phyloP scores from a whole-genome alignment of 2,329 filamentous ascomycete genomes.

The Tothia fuscella region DNA sequence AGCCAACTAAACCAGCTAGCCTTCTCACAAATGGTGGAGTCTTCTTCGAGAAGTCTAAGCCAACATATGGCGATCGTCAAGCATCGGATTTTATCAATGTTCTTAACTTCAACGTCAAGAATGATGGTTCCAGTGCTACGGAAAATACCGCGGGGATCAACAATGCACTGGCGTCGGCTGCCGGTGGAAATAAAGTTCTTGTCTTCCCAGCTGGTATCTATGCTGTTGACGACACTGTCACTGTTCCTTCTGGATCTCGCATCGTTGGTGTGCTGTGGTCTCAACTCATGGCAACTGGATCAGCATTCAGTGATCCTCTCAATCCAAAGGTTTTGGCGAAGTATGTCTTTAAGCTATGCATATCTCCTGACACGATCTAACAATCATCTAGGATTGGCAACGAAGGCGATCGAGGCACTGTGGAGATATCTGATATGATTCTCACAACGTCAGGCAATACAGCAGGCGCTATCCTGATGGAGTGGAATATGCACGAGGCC shows the following conservation, averaged over 20 bases:
- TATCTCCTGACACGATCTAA: slow-evolving; percentile 50
- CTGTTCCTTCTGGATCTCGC: background rate
- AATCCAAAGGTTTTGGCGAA: slow-evolving; percentile 53
- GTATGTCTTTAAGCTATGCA: slow-evolving; percentile 44
- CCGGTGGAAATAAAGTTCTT: background rate
- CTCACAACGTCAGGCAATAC: slow-evolving; percentile 60
- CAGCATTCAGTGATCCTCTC: slow-evolving; percentile 42
- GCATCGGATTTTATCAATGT: background rate
- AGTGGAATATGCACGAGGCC: no score
- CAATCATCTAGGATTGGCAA: slow-evolving; percentile 54
- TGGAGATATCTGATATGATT: slow-evolving; percentile 64
- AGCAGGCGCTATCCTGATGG: slow-evolving; percentile 67
- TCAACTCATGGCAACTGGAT: slow-evolving; percentile 38
- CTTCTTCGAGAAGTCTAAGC: slow-evolving; percentile 17
- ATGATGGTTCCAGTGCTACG: background rate
- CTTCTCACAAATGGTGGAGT: slow-evolving; percentile 52
- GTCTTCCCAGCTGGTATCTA: background rate
- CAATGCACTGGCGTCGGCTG: background rate
- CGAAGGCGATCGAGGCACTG: slow-evolving; percentile 48
- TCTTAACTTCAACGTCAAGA: background rate
- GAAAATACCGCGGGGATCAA: background rate
- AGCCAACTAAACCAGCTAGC: slow-evolving; percentile 55
- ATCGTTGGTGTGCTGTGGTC: background rate
- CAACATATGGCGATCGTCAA: slow-evolving; percentile 41
- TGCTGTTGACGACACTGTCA: background rate